phyloP scores from a whole-genome alignment of 805 yeast species.

The Alloascoidea africana region DNA sequence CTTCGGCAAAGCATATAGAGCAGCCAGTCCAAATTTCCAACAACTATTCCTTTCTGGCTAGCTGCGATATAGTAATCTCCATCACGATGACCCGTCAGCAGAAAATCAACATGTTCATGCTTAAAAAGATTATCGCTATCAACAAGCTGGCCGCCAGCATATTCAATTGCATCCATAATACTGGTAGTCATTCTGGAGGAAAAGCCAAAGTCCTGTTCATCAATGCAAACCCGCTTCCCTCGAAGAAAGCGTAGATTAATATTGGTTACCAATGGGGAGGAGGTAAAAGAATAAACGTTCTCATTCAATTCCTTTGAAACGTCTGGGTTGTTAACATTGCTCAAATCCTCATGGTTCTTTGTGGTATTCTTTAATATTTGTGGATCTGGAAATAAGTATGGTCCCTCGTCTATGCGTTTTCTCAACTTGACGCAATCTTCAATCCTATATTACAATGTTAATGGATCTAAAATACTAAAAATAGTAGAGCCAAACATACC shows the following conservation, averaged over 20 bases:
- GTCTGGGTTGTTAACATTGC: constrained; percentile 6
- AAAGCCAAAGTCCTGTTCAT: constrained; percentile 40
- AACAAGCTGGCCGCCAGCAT: constrained; percentile 39
- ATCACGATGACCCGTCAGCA: constrained; percentile 46
- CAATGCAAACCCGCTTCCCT: constrained; percentile 32
- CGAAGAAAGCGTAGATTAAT: too few relatives aligned
- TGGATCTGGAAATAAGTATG: constrained; percentile 33
- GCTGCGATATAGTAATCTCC: constrained; percentile 42
- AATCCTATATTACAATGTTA: constrained; percentile 44
- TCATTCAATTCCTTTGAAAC: background rate
- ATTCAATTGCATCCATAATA: constrained; percentile 27
- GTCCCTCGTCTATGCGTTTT: constrained; percentile 32
- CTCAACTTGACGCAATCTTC: constrained; percentile 48
- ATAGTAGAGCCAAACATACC: too few relatives aligned
- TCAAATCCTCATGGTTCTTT: background rate
- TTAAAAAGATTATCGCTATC: constrained; percentile 4
- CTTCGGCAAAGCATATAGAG: constrained; percentile 45
- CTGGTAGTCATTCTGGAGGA: constrained; percentile 26
- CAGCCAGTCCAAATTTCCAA: constrained; percentile 69
- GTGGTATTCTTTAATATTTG: constrained; percentile 6
- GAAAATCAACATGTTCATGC: constrained; percentile 25
- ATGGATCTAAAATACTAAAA: too few relatives aligned
- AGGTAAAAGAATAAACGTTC: background rate
- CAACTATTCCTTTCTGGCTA: constrained; percentile 21
- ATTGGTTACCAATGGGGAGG: too few relatives aligned